phyloP scores from a whole-genome alignment of 306 rosid species.

The Pyrus communis region DNA sequence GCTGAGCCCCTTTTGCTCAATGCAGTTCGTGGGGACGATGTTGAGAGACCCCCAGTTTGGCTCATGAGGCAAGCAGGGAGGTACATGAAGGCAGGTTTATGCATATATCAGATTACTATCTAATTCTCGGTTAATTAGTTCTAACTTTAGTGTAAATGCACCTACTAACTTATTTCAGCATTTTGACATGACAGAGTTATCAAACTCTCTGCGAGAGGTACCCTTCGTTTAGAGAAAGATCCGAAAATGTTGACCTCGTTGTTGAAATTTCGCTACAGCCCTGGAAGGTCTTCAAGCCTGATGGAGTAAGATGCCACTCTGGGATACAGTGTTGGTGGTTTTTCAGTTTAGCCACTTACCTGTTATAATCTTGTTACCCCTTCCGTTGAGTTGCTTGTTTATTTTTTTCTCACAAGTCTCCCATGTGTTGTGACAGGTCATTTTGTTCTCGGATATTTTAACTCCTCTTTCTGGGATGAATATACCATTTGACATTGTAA shows the following conservation, averaged over 20 bases:
- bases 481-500: constrained; percentile 93
- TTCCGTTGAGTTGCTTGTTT: not conserved
- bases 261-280: constrained; percentile 93
- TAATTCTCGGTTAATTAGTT: not conserved
- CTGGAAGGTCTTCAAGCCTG: constrained; percentile 93
- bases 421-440: constrained; percentile 51
- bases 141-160: not conserved
- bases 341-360: not conserved
- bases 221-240: constrained; percentile 93
- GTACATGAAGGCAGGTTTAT: constrained; percentile 94
- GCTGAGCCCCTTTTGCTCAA: constrained; percentile 76
- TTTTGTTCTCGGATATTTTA: constrained; percentile 90
- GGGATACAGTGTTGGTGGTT: not conserved
- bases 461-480: constrained; percentile 99
- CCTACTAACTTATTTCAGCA: constrained; percentile 11
- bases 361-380: not conserved
- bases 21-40: constrained; percentile 70
- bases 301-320: constrained; percentile 58
- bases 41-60: constrained; percentile 99
- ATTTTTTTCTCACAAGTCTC: constrained; percentile 5
- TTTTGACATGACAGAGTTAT: constrained; percentile 56
- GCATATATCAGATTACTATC: constrained; percentile 6
- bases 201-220: constrained; percentile 80
- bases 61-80: constrained; percentile 99
- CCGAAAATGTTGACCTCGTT: constrained; percentile 90